Base-by-base conservation (phyloP, 768 basidiomycete species). In the Phlegmacium glaucopus region DNA sequence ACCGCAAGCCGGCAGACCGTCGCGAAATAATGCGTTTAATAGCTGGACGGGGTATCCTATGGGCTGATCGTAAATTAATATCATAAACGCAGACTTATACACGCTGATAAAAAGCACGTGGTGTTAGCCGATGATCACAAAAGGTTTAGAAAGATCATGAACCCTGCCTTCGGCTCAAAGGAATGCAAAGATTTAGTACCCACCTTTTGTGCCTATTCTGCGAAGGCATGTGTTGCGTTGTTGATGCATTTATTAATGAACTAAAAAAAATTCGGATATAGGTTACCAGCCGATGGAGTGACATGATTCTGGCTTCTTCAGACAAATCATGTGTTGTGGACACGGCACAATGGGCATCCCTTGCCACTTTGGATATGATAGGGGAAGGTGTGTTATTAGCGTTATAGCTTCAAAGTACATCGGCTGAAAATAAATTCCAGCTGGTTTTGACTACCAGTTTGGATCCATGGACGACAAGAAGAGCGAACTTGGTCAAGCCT, bases 401-500 rank as follows among this genome's bases (percentile, higher is more conserved):
- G n/a, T n/a, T n/a, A n/a, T n/a, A n/a, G n/a, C n/a, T n/a, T n/a
- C n/a, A n/a, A n/a, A n/a, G n/a, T n/a, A n/a, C n/a, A n/a, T n/a
- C n/a, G n/a, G n/a, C n/a, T n/a, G n/a, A n/a, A n/a, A n/a, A n/a
- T n/a, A n/a, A n/a, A n/a, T 13, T 35, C 28, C 45, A 74, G 77
- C 72, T 42, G 76, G 75, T 34, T 80, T 80, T 50, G 78, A 78
- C 45, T 71, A 78, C 52, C 66, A 66, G 22, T 78, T 79, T 32
- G 68, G 66, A 10, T 64, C 66, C 3, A 53, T 72, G 50, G 68
- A 74, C n/a, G 57, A 71, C 43, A 59, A 52, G 11, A 58, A 68
- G 17, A 72, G 70, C 45, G 57, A 61, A 30, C 64, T 77, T 15
- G 67, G 64, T 17, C 58, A 62, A 11, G 68, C 65, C 1, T 75